Evolutionary conservation across 2,329 filamentous ascomycete species (phyloP).

Genomic region (Teratosphaeria nubilosa): DNA sequence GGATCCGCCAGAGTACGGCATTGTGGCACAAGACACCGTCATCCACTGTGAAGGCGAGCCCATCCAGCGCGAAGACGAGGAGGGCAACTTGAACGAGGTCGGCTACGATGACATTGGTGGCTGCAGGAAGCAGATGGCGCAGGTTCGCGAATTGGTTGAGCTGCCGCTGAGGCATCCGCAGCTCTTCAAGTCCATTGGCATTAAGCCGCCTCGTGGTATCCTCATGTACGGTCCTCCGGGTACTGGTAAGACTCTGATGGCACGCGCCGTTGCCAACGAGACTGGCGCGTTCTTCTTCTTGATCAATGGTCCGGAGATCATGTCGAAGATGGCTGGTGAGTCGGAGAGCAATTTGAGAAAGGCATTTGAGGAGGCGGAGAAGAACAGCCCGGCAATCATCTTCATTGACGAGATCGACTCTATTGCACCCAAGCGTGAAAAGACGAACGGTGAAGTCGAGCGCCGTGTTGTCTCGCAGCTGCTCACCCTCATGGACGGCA

Average conservation of each 20-base stretch:
- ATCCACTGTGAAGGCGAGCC: slow-evolving; percentile 97
- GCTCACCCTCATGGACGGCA: slow-evolving; percentile 95
- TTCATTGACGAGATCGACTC: slow-evolving; percentile 99
- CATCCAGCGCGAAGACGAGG: slow-evolving; percentile 96
- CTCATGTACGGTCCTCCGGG: slow-evolving; percentile 87
- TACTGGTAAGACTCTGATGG: slow-evolving; percentile 99
- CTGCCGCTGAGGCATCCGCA: slow-evolving; percentile 92
- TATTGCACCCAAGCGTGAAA: slow-evolving; percentile 98
- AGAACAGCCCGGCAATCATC: slow-evolving; percentile 98
- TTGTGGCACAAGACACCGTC: slow-evolving; percentile 95
- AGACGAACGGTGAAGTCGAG: slow-evolving; percentile 98
- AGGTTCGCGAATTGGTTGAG: slow-evolving; percentile 98
- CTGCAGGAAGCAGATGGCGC: slow-evolving; percentile 99
- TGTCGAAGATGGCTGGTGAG: slow-evolving; percentile 99
- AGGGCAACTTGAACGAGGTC: slow-evolving; percentile 98
- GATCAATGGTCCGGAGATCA: slow-evolving; percentile 98
- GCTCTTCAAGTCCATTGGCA: slow-evolving; percentile 99
- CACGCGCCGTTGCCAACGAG: slow-evolving; percentile 95
- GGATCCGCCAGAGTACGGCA: slow-evolving; percentile 95
- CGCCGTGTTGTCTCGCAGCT: slow-evolving; percentile 97
- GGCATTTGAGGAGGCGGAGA: slow-evolving; percentile 99
- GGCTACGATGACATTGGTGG: slow-evolving; percentile 99
- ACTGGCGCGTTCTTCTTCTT: slow-evolving; percentile 99
- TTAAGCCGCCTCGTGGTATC: slow-evolving; percentile 97
- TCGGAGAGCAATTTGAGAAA: slow-evolving; percentile 97